These are phyloP conservation scores for Citrullus colocynthis DNA, from an alignment of 306 rosid species.

Conservation along the genomic window DNA sequence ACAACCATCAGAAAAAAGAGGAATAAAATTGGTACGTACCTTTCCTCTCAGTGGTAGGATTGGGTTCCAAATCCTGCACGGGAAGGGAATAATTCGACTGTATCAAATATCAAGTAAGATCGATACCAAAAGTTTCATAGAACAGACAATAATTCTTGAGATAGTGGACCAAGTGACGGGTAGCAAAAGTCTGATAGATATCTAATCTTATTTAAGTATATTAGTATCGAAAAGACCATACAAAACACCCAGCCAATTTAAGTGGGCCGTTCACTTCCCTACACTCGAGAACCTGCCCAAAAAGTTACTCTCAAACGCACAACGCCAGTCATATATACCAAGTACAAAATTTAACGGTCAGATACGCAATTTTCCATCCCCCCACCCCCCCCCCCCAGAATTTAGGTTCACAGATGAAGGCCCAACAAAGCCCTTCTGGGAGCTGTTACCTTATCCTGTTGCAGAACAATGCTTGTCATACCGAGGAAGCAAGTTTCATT, in stretches of 20 bases:
- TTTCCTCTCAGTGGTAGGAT: slow-evolving; percentile 20
- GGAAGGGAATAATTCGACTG: slow-evolving; percentile 2
- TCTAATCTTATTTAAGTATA: background rate
- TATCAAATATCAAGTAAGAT: background rate
- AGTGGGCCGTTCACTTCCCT: background rate
- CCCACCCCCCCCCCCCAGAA: background rate
- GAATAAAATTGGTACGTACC: slow-evolving; percentile 18
- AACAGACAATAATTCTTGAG: background rate
- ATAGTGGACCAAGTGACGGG: background rate
- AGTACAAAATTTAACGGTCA: background rate
- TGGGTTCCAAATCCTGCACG: slow-evolving; percentile 35
- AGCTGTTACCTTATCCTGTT: slow-evolving; percentile 48
- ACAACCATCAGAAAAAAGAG: too few species aligned
- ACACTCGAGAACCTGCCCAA: background rate
- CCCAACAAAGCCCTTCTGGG: background rate
- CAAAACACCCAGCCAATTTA: background rate
- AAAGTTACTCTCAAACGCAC: background rate
- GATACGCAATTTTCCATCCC: background rate
- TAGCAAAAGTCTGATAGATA: background rate
- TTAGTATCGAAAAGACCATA: background rate
- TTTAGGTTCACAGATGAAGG: background rate
- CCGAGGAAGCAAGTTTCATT: slow-evolving; percentile 24
- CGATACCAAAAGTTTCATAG: background rate
- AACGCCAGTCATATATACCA: background rate
- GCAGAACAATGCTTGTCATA: slow-evolving; percentile 20